Evolutionary conservation across 805 yeast species (phyloP), one percentile per base, ranked within the genome.

Genomic region (Candida ovalis): DNA sequence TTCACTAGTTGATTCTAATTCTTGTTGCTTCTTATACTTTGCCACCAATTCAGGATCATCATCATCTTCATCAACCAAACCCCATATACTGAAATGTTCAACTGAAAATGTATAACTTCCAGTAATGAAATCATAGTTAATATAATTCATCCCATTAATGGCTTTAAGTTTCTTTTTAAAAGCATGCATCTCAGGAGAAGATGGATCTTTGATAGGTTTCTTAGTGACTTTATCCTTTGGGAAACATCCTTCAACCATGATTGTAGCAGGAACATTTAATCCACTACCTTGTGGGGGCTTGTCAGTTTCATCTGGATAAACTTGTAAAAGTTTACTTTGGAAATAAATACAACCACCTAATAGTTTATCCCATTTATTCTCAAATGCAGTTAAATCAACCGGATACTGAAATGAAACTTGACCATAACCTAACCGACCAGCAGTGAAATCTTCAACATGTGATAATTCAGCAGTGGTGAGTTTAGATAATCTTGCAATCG

Each of bases 61-160:
- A 35, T 76, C 78, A 13, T 72, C 82, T 23, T 84, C 88, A 54
- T 82, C 86, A 17, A 84, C 75, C 35, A 94, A 68, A 6, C 98
- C 98, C 97, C 97, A 94, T 5, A 87, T 80, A 70, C 96, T 89
- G 60, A 94, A 94, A 70, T 94, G 99, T 56, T 86, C 82, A 8
- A 91, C 97, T 56, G 74, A 78, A 67, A 88, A 90, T 1, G 84
- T 81, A 89, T 91, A 90, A 4, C 78, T 67, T 32, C 88, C 88
- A 4, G 80, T 78, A 25, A 82, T 73, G 3, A 90, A 89, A 58
- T 86, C 90, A 61, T 84, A 90, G 4, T 90, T 84, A 13, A 91
- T 72, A 61, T 86, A 89, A 52, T 83, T 82, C 83, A 85, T 88
- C 5, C 91, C 96, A 30, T 72, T 75, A 54, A 74, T 67, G 42